A percentile compares a stretch with the other conserved stretches of the same genome.
These are phyloP conservation scores for Akebia trifoliata DNA, from an alignment of 164 flowering plant genomes.

Conservation along the genomic window DNA sequence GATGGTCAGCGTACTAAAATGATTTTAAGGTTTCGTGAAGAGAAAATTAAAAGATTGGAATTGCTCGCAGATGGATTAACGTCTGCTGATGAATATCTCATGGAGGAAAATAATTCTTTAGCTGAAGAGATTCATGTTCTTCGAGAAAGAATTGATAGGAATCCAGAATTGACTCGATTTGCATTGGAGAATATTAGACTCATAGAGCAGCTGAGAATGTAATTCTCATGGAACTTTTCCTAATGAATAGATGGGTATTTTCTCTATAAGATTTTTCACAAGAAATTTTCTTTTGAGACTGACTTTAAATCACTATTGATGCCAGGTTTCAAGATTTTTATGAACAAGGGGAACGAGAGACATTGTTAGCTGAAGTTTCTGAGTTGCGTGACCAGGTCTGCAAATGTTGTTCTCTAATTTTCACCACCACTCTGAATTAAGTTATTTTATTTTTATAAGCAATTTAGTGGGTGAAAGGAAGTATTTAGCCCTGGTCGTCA, in stretches of 20 bases:
- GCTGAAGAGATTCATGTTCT: conserved; percentile 58
- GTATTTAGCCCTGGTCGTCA: too few relatives aligned
- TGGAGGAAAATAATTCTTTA: conserved; percentile 61
- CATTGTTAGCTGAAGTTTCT: conserved; percentile 55
- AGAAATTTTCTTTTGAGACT: background rate
- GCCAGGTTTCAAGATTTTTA: conserved; percentile 60
- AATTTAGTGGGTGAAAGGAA: too few relatives aligned
- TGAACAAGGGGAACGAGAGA: conserved; percentile 62
- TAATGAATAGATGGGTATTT: conserved; percentile 2
- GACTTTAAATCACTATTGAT: conserved; percentile 13
- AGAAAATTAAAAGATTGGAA: conserved; percentile 53
- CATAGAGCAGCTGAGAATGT: conserved; percentile 55
- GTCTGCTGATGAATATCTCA: conserved; percentile 50
- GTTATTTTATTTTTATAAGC: background rate
- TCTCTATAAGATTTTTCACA: background rate
- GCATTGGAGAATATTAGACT: conserved; percentile 63
- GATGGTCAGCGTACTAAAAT: conserved; percentile 47
- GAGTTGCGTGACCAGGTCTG: conserved; percentile 60
- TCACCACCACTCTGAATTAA: background rate
- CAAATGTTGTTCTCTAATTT: background rate
- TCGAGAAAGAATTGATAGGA: conserved; percentile 44
- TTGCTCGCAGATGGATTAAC: conserved; percentile 35
- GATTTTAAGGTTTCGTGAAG: conserved; percentile 52
- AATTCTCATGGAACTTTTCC: conserved; percentile 12
- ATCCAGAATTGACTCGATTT: conserved; percentile 56